These are phyloP conservation scores for Fusarium phyllophilum DNA, from an alignment of 2,329 filamentous ascomycete genomes.

Conservation along the genomic window DNA sequence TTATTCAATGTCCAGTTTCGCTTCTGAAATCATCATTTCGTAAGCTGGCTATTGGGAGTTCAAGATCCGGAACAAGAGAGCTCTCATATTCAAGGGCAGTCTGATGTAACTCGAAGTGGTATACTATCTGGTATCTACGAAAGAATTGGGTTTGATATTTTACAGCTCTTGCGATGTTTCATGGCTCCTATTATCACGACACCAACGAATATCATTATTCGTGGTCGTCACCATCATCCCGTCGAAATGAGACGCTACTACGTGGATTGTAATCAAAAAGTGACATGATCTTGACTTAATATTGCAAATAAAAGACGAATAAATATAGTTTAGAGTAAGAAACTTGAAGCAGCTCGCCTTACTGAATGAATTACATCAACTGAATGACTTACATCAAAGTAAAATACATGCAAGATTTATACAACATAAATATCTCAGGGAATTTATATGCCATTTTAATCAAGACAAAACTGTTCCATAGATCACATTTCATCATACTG, in stretches of 20 bases:
- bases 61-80: neutral
- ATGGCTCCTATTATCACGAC: too few species aligned
- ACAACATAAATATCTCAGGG: too few species aligned
- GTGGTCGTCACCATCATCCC: accelerated
- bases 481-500: accelerated
- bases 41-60: accelerated
- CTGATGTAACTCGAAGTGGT: accelerated
- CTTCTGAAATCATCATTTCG: neutral
- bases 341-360: neutral
- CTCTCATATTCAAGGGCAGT: neutral
- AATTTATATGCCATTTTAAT: too few species aligned
- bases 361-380: neutral
- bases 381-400: neutral
- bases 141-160: neutral
- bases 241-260: too few species aligned
- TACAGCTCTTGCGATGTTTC: neutral
- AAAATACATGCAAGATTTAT: neutral
- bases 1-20: accelerated
- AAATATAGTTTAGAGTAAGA: neutral
- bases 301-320: accelerated
- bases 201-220: accelerated
- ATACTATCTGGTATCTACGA: accelerated
- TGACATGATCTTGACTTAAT: accelerated
- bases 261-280: too few species aligned
- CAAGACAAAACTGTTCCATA: accelerated